Percentiles rank a stretch among this genome's conserved stretches.
Evolutionary conservation across 2,329 filamentous ascomycete species (phyloP).

Genomic region (Alternaria sp.): DNA sequence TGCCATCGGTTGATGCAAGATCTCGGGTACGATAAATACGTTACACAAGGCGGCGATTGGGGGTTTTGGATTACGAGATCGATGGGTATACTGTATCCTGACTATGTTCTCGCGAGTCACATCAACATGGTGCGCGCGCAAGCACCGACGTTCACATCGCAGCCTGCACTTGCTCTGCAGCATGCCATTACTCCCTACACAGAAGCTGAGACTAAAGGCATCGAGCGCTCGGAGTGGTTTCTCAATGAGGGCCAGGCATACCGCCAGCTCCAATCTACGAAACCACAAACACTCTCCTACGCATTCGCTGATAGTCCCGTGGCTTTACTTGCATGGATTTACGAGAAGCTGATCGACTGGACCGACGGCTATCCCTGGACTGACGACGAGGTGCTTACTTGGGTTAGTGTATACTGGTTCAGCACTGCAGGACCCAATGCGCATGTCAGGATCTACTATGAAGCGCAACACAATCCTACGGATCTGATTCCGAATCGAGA

Average conservation of each 20-base stretch:
- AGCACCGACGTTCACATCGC: conserved; percentile 47
- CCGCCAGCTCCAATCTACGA: conserved; percentile 66
- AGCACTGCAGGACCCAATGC: conserved; percentile 72
- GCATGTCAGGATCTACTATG: conserved; percentile 74
- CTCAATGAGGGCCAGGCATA: conserved; percentile 64
- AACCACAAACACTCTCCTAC: conserved; percentile 76
- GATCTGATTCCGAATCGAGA: conserved; percentile 36
- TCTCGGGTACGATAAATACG: conserved; percentile 67
- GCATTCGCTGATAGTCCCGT: conserved; percentile 73
- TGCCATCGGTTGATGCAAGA: conserved; percentile 72
- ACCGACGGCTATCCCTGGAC: conserved; percentile 75
- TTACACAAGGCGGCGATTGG: conserved; percentile 72
- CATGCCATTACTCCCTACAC: conserved; percentile 63
- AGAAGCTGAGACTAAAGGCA: conserved; percentile 57
- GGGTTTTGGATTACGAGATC: conserved; percentile 69
- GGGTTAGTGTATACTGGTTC: conserved; percentile 77
- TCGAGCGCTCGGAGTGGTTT: conserved; percentile 65
- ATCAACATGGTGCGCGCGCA: conserved; percentile 64
- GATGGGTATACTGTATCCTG: conserved; percentile 65
- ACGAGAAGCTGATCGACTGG: conserved; percentile 82
- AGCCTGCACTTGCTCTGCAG: conserved; percentile 65
- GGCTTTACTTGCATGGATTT: conserved; percentile 76
- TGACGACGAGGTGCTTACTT: conserved; percentile 76
- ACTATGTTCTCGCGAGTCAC: conserved; percentile 65
- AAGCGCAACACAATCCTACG: conserved; percentile 56